Evolutionary conservation across 2,329 filamentous ascomycete genomes (phyloP).

Genomic region (Xylaria sp.): DNA sequence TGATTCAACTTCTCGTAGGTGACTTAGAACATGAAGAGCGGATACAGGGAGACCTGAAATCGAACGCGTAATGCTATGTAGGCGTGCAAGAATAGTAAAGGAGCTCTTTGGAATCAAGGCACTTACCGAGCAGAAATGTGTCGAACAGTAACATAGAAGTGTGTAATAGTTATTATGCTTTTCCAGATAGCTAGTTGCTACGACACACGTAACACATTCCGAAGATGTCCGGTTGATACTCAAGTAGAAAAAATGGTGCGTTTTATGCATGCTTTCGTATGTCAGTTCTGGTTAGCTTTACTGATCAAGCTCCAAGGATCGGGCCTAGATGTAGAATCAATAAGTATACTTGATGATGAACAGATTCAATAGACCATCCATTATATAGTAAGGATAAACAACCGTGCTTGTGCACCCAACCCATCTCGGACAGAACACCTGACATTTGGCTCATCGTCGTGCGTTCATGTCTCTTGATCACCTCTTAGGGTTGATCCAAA

Average conservation of each 20-base stretch:
- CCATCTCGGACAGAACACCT: neutral
- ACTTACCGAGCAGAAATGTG: neutral
- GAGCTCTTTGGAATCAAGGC: too few relatives aligned
- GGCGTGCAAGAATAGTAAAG: neutral
- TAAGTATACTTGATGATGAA: neutral
- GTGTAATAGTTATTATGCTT: neutral
- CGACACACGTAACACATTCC: neutral
- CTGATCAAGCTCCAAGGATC: neutral
- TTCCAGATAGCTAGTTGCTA: neutral
- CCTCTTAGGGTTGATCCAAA: slow-evolving; percentile 18
- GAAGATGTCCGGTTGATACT: neutral
- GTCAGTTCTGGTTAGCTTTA: neutral
- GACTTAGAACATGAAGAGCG: neutral
- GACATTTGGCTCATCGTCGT: neutral
- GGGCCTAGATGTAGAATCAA: neutral
- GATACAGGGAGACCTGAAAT: neutral
- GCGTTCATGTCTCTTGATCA: neutral
- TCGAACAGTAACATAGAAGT: neutral
- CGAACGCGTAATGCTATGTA: neutral
- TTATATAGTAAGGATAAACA: neutral
- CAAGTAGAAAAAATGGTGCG: too few relatives aligned
- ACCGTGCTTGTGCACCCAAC: neutral
- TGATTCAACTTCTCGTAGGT: neutral
- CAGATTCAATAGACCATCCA: neutral
- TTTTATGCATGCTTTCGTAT: too few relatives aligned